Evolutionary conservation across 441 rosid species (phyloP), one percentile per base, ranked within the genome.

Genomic region (Adansonia gregorii): DNA sequence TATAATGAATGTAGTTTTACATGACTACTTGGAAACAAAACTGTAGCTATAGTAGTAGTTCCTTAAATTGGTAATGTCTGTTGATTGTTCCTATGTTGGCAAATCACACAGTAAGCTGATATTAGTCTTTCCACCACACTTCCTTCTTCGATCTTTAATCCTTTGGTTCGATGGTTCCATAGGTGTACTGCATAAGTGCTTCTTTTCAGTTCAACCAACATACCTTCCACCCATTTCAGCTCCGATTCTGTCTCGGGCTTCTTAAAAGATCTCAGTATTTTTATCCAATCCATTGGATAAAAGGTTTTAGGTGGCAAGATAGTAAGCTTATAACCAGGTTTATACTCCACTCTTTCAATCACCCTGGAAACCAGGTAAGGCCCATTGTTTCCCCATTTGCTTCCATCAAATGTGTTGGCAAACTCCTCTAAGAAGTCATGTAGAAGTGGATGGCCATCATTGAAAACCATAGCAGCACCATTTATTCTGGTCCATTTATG

Each of bases 151-250:
- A 81, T 83, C 77, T 70, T 45, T 8, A 86, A 66, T 65, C 71
- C 77, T 60, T 82, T 76, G 73, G 78, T 88, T 67, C 72, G 74
- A 79, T 82, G 87, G 80, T 86, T 90, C 92, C 89, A 83, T 12
- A 86, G 81, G 78, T 90, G 92, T 43, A 88, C 58, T 49, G 81
- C 85, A 17, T 83, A 82, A 49, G 83, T 84, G 6, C 55, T 73
- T 7, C 58, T 73, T 48, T 65, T 79, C 58, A 88, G 73, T 39
- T 86, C 79, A 0, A 77, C 41, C 64, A 74, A 67, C 17, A 43
- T 83, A 59, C 79, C 80, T 51, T 81, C 85, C 60, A 74, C 84
- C 87, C 86, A 82, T 76, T 71, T 60, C 52, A 31, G 67, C 39
- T 85, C 88, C 6, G 24, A 59, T 55, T 66, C 80, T 0, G 75